Evolutionary conservation across 2,329 filamentous ascomycete genomes (phyloP).

Genomic region (Capronia coronata): DNA sequence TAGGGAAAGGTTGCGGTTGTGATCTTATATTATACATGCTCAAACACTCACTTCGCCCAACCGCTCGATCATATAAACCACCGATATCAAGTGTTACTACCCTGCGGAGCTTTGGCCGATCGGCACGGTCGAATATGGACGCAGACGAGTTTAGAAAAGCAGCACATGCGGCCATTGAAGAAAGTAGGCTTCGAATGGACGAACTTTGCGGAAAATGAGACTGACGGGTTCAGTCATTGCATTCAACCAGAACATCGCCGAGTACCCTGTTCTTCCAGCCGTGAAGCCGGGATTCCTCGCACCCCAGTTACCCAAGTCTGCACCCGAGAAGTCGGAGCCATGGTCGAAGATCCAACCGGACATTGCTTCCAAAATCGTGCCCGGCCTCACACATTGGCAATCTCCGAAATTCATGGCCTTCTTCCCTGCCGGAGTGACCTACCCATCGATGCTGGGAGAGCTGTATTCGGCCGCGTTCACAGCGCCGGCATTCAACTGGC

Average conservation of each 20-base stretch:
- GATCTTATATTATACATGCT: background rate
- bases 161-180: constrained; percentile 71
- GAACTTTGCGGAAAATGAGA: background rate
- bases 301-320: constrained; percentile 64
- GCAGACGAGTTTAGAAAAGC: constrained; percentile 69
- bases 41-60: background rate
- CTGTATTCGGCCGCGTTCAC: constrained; percentile 86
- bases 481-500: constrained; percentile 93
- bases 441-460: constrained; percentile 79
- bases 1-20: too few relatives aligned
- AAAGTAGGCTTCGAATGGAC: constrained; percentile 59
- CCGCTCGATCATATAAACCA: background rate
- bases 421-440: constrained; percentile 77
- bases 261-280: constrained; percentile 65
- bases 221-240: constrained; percentile 58
- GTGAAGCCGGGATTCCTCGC: constrained; percentile 81
- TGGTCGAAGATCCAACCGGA: constrained; percentile 78
- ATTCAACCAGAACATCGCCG: constrained; percentile 71
- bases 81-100: background rate
- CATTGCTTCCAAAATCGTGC: constrained; percentile 78
- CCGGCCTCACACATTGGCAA: constrained; percentile 91
- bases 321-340: constrained; percentile 59
- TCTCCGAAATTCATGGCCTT: constrained; percentile 94
- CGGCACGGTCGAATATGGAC: constrained; percentile 55
- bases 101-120: background rate